phyloP scores from a whole-genome alignment of 805 yeast genomes.

The Clavispora asparagi region DNA sequence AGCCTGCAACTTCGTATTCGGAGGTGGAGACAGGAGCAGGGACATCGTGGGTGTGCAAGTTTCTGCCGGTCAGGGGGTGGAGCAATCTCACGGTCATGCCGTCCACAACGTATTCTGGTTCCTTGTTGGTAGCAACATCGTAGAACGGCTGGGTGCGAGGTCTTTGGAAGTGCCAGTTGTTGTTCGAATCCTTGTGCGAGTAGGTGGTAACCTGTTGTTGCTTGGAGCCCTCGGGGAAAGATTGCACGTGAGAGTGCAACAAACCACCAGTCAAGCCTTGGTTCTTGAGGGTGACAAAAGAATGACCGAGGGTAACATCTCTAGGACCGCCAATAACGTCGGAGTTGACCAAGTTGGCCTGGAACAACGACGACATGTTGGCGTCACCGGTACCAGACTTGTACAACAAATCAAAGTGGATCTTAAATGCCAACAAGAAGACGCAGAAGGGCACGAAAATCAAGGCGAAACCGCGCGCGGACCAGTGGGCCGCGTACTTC shows the following conservation, averaged over 20 bases:
- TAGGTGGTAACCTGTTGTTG: slow-evolving; percentile 46
- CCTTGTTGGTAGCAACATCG: slow-evolving; percentile 26
- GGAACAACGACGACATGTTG: slow-evolving; percentile 74
- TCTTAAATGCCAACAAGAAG: slow-evolving; percentile 62
- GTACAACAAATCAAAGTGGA: slow-evolving; percentile 68
- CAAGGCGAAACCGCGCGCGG: slow-evolving; percentile 57
- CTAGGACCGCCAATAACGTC: slow-evolving; percentile 66
- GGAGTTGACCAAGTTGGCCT: slow-evolving; percentile 67
- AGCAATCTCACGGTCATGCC: slow-evolving; percentile 59
- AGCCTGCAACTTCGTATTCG: slow-evolving; percentile 64
- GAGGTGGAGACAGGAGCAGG: slow-evolving; percentile 55
- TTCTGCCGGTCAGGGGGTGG: slow-evolving; percentile 58
- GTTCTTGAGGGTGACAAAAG: slow-evolving; percentile 35
- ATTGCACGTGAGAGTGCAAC: slow-evolving; percentile 43
- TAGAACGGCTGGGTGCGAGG: slow-evolving; percentile 33
- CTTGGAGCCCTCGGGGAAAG: slow-evolving; percentile 43
- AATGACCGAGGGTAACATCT: slow-evolving; percentile 53
- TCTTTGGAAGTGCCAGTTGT: slow-evolving; percentile 45
- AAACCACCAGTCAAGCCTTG: slow-evolving; percentile 43
- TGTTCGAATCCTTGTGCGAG: slow-evolving; percentile 42
- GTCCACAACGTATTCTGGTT: slow-evolving; percentile 41
- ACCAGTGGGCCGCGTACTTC: slow-evolving; percentile 58
- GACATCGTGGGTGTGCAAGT: slow-evolving; percentile 68
- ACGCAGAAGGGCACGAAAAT: slow-evolving; percentile 59
- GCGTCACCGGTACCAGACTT: slow-evolving; percentile 81